phyloP scores from a whole-genome alignment of 2,329 filamentous ascomycete genomes.

The Fusarium austroafricanum region DNA sequence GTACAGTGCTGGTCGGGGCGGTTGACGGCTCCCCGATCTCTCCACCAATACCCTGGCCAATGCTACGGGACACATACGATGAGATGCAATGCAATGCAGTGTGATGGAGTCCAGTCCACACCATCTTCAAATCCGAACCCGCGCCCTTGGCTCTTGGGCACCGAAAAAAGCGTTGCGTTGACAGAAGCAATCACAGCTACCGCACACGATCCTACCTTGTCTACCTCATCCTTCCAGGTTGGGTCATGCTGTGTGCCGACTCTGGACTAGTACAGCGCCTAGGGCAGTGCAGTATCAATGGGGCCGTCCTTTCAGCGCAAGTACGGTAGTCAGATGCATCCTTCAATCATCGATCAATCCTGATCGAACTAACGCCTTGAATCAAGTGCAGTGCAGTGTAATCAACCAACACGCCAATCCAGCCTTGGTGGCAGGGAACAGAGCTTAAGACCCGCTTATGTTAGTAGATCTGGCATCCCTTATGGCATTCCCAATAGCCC shows the following conservation, averaged over 20 bases:
- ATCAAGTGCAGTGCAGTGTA: conserved; percentile 8
- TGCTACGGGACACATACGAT: neutral
- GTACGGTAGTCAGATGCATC: conserved; percentile 20
- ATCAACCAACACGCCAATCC: neutral
- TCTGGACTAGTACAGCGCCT: conserved; percentile 26
- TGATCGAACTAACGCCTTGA: conserved; percentile 9
- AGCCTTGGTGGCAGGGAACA: neutral
- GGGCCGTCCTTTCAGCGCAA: conserved; percentile 19
- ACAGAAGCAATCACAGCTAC: conserved; percentile 29
- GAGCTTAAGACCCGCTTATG: neutral
- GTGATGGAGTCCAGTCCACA: neutral
- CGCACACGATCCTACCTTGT: conserved; percentile 29
- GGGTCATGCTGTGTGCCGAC: conserved; percentile 29
- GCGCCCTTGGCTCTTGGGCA: conserved; percentile 19
- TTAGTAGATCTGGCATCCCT: neutral
- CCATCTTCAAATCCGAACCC: conserved; percentile 21
- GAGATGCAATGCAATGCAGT: neutral
- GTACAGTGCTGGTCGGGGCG: conserved; percentile 28
- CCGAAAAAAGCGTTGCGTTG: conserved; percentile 29
- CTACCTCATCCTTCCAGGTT: conserved; percentile 30
- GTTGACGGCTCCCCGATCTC: conserved; percentile 33
- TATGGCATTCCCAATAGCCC: neutral
- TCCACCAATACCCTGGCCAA: conserved; percentile 21
- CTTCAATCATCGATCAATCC: conserved; percentile 34
- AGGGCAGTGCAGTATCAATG: conserved; percentile 5